Evolutionary conservation across 2,329 filamentous ascomycete genomes (phyloP).

Genomic region (Hypomyces perniciosus): DNA sequence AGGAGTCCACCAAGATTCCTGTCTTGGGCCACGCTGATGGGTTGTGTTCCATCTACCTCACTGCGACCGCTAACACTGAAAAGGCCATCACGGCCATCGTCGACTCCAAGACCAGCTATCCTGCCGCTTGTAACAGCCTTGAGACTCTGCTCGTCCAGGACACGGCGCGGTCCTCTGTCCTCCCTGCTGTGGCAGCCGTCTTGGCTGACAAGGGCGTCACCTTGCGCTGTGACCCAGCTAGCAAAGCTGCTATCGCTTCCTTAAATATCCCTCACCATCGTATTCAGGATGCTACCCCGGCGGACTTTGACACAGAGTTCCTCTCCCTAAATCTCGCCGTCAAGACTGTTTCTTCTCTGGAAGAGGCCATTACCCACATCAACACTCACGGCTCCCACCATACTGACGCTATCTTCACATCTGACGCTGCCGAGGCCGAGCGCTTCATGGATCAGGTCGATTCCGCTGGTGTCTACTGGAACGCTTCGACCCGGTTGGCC

Average conservation of each 20-base stretch:
- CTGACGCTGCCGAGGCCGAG: conserved; percentile 61
- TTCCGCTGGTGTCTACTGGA: conserved; percentile 93
- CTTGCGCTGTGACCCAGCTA: conserved; percentile 69
- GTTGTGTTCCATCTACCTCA: conserved; percentile 80
- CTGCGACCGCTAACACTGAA: conserved; percentile 65
- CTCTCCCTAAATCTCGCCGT: conserved; percentile 78
- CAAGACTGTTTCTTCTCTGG: conserved; percentile 64
- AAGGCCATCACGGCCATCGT: conserved; percentile 73
- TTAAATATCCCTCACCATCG: conserved; percentile 39
- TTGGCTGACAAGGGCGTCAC: conserved; percentile 72
- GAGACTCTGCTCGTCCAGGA: conserved; percentile 87
- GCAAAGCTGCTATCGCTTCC: conserved; percentile 56
- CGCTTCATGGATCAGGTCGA: conserved; percentile 81
- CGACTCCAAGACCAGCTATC: conserved; percentile 91
- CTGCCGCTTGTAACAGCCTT: conserved; percentile 90
- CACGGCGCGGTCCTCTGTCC: conserved; percentile 56
- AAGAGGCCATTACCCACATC: conserved; percentile 78
- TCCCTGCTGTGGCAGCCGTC: conserved; percentile 67
- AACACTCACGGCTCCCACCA: conserved; percentile 89
- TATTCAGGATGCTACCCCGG: conserved; percentile 59
- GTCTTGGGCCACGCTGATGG: conserved; percentile 96
- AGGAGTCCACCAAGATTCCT: conserved; percentile 85
- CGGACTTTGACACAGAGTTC: conserved; percentile 85
- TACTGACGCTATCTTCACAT: conserved; percentile 85
- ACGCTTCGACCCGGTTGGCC: conserved; percentile 87